Percentiles rank a stretch among this genome's conserved stretches.
phyloP scores from a whole-genome alignment of 164 flowering plant species.

The Santalum album region DNA sequence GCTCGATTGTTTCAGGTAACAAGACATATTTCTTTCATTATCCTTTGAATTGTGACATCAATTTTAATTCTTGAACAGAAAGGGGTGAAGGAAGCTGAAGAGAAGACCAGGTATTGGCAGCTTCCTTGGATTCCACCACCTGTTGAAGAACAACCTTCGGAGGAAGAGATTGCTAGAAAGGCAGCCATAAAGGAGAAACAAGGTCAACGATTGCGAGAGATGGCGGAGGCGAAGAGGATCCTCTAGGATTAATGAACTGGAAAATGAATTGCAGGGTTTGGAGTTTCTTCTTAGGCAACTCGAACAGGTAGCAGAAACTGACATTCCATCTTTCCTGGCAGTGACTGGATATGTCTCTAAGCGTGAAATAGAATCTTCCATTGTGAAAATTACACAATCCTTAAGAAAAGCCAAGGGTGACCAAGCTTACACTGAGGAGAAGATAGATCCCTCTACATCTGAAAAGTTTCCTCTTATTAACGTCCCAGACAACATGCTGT shows the following conservation, averaged over 20 bases:
- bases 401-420: conserved; percentile 68
- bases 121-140: conserved; percentile 88
- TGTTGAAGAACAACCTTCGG: conserved; percentile 71
- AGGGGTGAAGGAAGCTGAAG: conserved; percentile 78
- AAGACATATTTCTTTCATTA: conserved; percentile 1
- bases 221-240: conserved; percentile 94
- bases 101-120: conserved; percentile 87
- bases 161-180: conserved; percentile 90
- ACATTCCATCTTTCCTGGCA: conserved; percentile 51
- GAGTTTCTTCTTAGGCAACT: conserved; percentile 74
- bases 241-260: conserved; percentile 75
- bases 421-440: conserved; percentile 56
- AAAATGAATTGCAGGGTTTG: conserved; percentile 69
- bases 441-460: conserved; percentile 37
- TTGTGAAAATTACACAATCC: conserved; percentile 51
- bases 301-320: conserved; percentile 49
- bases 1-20: conserved; percentile 67
- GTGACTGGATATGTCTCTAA: conserved; percentile 71
- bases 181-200: conserved; percentile 91
- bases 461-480: conserved; percentile 73
- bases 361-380: conserved; percentile 71
- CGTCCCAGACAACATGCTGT: conserved; percentile 66
- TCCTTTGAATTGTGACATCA: not conserved
- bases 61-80: conserved; percentile 32
- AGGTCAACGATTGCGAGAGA: conserved; percentile 84